Base-by-base conservation (phyloP, 345 rosid species). In the Eucalyptus regnans region DNA sequence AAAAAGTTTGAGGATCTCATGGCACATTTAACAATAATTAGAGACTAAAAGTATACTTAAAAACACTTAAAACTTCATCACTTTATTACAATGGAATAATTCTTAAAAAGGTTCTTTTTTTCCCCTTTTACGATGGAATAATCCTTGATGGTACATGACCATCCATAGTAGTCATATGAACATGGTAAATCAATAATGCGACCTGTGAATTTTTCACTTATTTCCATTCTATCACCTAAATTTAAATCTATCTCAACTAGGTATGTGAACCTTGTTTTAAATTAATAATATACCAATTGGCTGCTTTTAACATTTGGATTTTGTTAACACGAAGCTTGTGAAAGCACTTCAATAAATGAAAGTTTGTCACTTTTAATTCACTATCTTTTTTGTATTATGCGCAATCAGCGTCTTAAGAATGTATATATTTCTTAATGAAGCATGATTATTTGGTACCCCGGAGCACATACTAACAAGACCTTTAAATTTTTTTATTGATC, bases 211-310 rank as follows among this genome's bases (percentile, higher is more conserved):
- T 66, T n/a, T n/a, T 66, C 76, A 7, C 41, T 66, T 62, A 62
- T 12, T 12, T 62, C 2, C 15, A 27, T 29, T 62, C 4, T 62
- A 3, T 5, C 29, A 62, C 31, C 31, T 62, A 27, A 29, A 62
- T 14, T 62, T 12, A 12, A 27, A 62, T 62, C 18, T n/a, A 66
- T 66, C 18, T n/a, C 41, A n/a, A 66, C 41, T 3, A 15, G 37
- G 76, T n/a, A 7, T 2, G 2, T 31, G 6, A n/a, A n/a, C 18
- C 0, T n/a, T 64, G 5, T 15, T 16, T 6, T 7, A 64, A 15
- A n/a, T 15, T 9, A 31, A 12, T 14, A n/a, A 6, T 66, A 15
- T 66, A 29, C 68, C 76, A 13, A 66, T 7, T 15, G 17, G 16
- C 33, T 3, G 3, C 9, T n/a, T 66, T 6, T 50, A 5, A 25